Evolutionary conservation across 1,284 basidiomycete species (phyloP).

Genomic region (Serendipita sp.): DNA sequence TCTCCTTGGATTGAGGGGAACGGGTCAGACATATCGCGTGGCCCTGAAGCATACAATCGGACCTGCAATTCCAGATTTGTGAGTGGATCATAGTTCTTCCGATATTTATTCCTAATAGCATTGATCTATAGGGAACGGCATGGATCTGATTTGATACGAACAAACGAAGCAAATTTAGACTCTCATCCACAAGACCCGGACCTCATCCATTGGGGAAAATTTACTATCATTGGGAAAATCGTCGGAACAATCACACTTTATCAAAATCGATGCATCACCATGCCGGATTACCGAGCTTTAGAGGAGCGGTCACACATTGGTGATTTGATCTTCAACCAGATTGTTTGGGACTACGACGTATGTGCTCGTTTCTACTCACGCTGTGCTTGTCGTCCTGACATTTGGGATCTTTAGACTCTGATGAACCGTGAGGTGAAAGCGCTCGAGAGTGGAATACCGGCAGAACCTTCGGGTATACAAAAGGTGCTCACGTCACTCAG

Average conservation of each 20-base stretch:
- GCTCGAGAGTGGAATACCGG: not conserved
- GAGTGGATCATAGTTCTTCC: conserved; percentile 18
- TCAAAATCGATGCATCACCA: conserved; percentile 43
- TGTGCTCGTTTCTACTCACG: not conserved
- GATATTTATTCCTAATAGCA: not conserved
- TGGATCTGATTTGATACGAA: conserved; percentile 61
- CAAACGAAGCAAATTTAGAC: conserved; percentile 63
- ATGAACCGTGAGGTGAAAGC: not conserved
- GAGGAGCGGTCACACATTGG: not conserved
- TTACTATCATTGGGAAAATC: conserved; percentile 65
- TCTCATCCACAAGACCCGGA: conserved; percentile 39
- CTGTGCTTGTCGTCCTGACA: not conserved
- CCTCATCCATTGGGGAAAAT: conserved; percentile 76
- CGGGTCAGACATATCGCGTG: conserved; percentile 65
- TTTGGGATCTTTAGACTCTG: not conserved
- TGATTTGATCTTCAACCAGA: not conserved
- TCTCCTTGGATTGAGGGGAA: conserved; percentile 51
- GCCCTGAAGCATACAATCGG: conserved; percentile 67
- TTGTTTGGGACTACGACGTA: conserved; percentile 2
- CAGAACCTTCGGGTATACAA: not conserved
- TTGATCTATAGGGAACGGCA: conserved; percentile 54
- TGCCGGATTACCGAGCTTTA: not conserved
- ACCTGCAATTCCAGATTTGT: conserved; percentile 69
- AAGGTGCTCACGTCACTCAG: not conserved
- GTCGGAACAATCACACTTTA: conserved; percentile 54